phyloP scores from a whole-genome alignment of 2,329 filamentous ascomycete species.

The Trichoderma sp. region DNA sequence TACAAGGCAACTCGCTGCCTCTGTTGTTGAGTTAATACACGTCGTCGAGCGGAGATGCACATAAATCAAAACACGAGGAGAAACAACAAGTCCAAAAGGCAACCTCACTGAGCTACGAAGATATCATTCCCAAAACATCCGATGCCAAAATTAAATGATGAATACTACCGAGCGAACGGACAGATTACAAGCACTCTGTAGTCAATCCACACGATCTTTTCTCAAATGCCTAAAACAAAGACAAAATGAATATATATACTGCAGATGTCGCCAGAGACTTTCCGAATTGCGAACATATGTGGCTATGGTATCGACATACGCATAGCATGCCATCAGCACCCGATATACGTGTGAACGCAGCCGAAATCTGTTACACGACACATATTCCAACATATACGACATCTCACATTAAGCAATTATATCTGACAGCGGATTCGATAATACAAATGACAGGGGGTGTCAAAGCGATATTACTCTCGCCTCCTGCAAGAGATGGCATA shows the following conservation, averaged over 20 bases:
- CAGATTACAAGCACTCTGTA: no score
- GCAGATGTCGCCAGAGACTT: neutral
- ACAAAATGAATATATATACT: neutral
- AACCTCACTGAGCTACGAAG: neutral
- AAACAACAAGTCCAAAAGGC: neutral
- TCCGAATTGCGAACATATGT: neutral
- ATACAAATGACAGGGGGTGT: neutral
- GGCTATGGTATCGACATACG: neutral
- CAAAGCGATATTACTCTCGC: neutral
- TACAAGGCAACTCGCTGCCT: neutral
- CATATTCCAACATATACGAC: neutral
- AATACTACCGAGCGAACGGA: neutral
- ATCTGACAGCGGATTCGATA: neutral
- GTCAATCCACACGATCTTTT: no score
- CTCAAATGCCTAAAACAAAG: neutral
- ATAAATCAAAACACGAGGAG: neutral
- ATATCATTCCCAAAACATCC: neutral
- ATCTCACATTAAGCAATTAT: neutral
- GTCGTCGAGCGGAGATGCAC: neutral
- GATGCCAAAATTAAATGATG: rapidly evolving
- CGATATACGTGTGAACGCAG: neutral
- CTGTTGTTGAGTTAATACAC: neutral
- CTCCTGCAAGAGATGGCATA: neutral
- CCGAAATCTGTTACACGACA: neutral
- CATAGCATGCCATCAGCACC: neutral